Base-by-base conservation (phyloP, 2,329 filamentous ascomycete genomes). In the Fusarium sp. region DNA sequence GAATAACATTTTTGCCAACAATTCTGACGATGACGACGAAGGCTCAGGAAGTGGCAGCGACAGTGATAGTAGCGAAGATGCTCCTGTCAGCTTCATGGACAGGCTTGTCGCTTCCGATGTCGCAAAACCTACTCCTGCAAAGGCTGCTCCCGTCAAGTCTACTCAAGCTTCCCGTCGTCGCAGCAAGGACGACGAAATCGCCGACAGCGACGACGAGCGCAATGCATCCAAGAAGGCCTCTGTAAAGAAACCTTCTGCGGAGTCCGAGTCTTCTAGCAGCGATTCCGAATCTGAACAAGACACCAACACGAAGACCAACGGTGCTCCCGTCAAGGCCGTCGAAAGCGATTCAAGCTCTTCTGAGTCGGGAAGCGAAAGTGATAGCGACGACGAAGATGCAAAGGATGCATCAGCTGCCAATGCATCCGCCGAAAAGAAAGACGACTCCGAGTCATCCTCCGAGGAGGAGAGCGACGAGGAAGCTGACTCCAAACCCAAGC, bases 181-280 rank as follows among this genome's bases (percentile, higher is more conserved):
- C 61, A 75, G 68, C 74, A 78, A 78, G 67, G 64, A 77, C 44
- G 78, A 80, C 23, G 81, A 82, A 65, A 81, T 83, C 62, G 80
- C 80, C 72, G 81, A 83, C 59, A 83, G 81, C 71, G 80, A 83
- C 70, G 78, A 70, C 71, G 81, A 82, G 63, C 78, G 78, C 57
- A 76, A 75, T 48, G 67, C 76, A 39, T 65, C 75, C 19, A 66
- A 73, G 31, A 77, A 64, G 31, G 31, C 62, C n/a, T 14, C 63
- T 19, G 9, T 37, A 10, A 73, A 71, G 53, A 72, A 72, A 21
- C 19, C 63, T 51, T 31, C 53, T 19, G 53, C 53, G 28, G 62
- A 73, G 44, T 25, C 63, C 13, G 61, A 71, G 21, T 62, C 70
- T 28, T 41, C 10, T 70, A 73, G 64, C 53, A 78, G 75, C 59